phyloP scores from a whole-genome alignment of 2,329 filamentous ascomycete genomes.

The Kalmusia sp. region DNA sequence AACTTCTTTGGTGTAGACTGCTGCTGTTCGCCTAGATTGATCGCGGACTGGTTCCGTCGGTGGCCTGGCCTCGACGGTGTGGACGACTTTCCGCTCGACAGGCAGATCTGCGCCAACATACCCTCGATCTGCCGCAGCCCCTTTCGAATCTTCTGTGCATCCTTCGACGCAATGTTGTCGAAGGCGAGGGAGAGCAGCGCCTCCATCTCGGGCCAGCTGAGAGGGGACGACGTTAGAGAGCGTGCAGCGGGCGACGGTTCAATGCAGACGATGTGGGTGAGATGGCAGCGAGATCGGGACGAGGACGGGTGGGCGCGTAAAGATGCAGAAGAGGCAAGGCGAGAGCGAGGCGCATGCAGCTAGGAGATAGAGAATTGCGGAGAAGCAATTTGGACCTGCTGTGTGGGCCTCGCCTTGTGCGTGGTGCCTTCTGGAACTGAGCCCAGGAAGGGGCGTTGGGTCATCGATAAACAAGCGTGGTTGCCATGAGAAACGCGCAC shows the following conservation, averaged over 20 bases:
- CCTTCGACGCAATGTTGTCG: slow-evolving; percentile 94
- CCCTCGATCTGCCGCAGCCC: slow-evolving; percentile 93
- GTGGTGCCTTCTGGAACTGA: slow-evolving; percentile 4
- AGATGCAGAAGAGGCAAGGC: slow-evolving; percentile 24
- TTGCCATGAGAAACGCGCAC: slow-evolving; percentile 16
- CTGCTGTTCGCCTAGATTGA: slow-evolving; percentile 41
- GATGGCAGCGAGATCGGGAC: slow-evolving; percentile 5
- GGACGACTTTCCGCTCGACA: slow-evolving; percentile 61
- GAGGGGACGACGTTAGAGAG: slow-evolving; percentile 5
- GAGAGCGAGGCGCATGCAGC: slow-evolving; percentile 33
- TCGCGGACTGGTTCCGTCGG: slow-evolving; percentile 47
- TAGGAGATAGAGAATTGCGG: slow-evolving; percentile 37
- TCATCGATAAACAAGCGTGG: slow-evolving; percentile 23
- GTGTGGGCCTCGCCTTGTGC: slow-evolving; percentile 33
- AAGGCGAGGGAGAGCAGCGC: slow-evolving; percentile 90
- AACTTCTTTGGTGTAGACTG: slow-evolving; percentile 58
- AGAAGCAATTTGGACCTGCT: slow-evolving; percentile 31
- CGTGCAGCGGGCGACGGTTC: neutral
- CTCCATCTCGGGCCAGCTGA: slow-evolving; percentile 70
- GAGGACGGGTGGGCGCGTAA: slow-evolving; percentile 1
- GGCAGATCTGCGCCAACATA: slow-evolving; percentile 90
- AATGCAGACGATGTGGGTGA: slow-evolving; percentile 15
- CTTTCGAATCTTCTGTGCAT: slow-evolving; percentile 88
- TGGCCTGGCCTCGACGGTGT: slow-evolving; percentile 40
- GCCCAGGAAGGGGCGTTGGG: slow-evolving; percentile 4